Percentiles rank a stretch among this genome's conserved stretches.
These are phyloP conservation scores for Quercus lobata DNA, from an alignment of 331 rosid genomes.

Conservation along the genomic window DNA sequence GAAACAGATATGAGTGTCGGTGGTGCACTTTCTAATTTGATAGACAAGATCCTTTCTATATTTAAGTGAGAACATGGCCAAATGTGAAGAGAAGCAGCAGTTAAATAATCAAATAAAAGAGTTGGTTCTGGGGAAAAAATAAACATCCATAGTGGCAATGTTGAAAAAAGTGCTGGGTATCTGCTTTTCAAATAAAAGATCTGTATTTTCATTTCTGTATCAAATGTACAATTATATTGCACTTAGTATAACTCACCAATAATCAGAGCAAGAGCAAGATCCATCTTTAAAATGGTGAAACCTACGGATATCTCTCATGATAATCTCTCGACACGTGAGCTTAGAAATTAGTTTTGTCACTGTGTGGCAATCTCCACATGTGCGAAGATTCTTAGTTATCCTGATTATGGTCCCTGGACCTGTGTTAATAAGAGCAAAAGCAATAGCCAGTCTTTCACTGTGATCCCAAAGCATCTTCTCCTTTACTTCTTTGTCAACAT, in stretches of 20 bases:
- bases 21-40: conserved; percentile 26
- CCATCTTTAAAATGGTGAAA: conserved; percentile 50
- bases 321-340: conserved; percentile 22
- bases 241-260: conserved; percentile 32
- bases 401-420: conserved; percentile 30
- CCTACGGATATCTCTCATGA: conserved; percentile 44
- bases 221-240: not conserved
- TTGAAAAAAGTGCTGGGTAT: conserved; percentile 11
- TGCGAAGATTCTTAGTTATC: conserved; percentile 44
- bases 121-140: conserved; percentile 8
- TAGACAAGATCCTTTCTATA: conserved; percentile 20
- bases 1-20: conserved; percentile 72
- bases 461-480: conserved; percentile 71
- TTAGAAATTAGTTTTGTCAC: conserved; percentile 34
- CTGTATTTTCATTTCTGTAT: not conserved
- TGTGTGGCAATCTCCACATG: conserved; percentile 46
- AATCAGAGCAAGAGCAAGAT: conserved; percentile 52
- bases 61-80: conserved; percentile 20
- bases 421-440: conserved; percentile 33
- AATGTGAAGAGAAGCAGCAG: conserved; percentile 1
- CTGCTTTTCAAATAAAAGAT: conserved; percentile 2
- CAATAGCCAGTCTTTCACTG: conserved; percentile 39
- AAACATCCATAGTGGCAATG: conserved; percentile 16
- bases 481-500: conserved; percentile 51
- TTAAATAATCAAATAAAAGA: conserved; percentile 17